A percentile compares a stretch with the other conserved stretches of the same genome.
These are phyloP conservation scores for Plenodomus tracheiphilus DNA, from an alignment of 2,329 filamentous ascomycete genomes.

Conservation along the genomic window DNA sequence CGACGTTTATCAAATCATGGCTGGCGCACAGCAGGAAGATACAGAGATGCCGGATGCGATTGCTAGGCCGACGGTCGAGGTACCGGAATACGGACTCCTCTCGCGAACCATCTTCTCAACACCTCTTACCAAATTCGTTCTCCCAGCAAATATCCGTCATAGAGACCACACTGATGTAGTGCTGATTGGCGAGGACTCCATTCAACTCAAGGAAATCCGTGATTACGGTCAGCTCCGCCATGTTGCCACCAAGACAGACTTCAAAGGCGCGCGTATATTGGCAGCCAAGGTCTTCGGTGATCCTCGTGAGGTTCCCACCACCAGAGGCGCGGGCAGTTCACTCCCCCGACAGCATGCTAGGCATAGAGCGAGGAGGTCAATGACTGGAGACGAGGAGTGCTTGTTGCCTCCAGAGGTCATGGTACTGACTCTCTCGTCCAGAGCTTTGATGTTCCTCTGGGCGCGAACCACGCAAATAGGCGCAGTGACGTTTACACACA, in stretches of 20 bases:
- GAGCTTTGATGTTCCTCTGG: slow-evolving; percentile 77
- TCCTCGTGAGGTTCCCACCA: slow-evolving; percentile 24
- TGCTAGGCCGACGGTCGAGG: slow-evolving; percentile 41
- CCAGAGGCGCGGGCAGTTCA: slow-evolving; percentile 22
- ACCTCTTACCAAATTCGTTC: slow-evolving; percentile 73
- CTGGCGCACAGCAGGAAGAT: slow-evolving; percentile 33
- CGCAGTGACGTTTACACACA: slow-evolving; percentile 63
- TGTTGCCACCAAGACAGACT: slow-evolving; percentile 76
- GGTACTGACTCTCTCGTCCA: slow-evolving; percentile 73
- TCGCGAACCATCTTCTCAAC: slow-evolving; percentile 78
- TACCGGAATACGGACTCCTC: slow-evolving; percentile 69
- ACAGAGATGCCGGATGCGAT: slow-evolving; percentile 27
- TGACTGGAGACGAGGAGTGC: slow-evolving; percentile 23
- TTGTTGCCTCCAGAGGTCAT: slow-evolving; percentile 73
- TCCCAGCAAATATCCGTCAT: slow-evolving; percentile 77
- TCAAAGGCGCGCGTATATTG: slow-evolving; percentile 71
- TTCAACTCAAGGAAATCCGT: slow-evolving; percentile 78
- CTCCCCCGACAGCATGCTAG: slow-evolving; percentile 16
- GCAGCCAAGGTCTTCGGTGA: slow-evolving; percentile 75
- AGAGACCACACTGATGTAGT: slow-evolving; percentile 76
- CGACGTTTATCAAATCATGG: slow-evolving; percentile 50
- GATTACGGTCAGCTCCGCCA: slow-evolving; percentile 72
- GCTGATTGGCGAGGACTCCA: slow-evolving; percentile 79
- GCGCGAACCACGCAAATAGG: slow-evolving; percentile 54
- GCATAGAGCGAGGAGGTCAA: slow-evolving; percentile 16